Percentiles rank a stretch among this genome's conserved stretches.
Evolutionary conservation across 345 rosid genomes (phyloP).

Genomic region (Pelargonium nanum): DNA sequence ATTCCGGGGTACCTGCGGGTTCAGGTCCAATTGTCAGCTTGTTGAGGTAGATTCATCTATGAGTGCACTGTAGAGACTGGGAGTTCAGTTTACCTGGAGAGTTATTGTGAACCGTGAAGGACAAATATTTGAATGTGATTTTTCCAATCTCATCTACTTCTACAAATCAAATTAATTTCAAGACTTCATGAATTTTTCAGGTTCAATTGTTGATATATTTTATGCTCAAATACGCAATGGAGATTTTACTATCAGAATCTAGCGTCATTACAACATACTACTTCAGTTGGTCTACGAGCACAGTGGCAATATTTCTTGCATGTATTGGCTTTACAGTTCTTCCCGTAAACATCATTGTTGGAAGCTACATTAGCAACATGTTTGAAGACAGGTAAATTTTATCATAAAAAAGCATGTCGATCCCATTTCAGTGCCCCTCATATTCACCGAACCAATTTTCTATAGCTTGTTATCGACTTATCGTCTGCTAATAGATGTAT

Average conservation of each 20-base stretch:
- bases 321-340: constrained; percentile 90
- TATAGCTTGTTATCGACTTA: neutral
- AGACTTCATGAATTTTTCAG: constrained; percentile 21
- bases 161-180: neutral
- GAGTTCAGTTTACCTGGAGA: no score
- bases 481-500: neutral
- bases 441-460: neutral
- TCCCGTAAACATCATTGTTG: constrained; percentile 80
- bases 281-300: constrained; percentile 71
- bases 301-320: constrained; percentile 88
- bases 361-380: constrained; percentile 95
- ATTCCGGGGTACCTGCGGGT: neutral
- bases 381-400: constrained; percentile 81
- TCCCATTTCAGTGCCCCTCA: neutral
- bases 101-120: no score
- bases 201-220: constrained; percentile 94
- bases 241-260: constrained; percentile 85
- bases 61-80: neutral
- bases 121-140: neutral
- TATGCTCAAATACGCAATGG: constrained; percentile 96
- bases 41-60: neutral
- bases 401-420: neutral
- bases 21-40: neutral
- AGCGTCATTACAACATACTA: constrained; percentile 91
- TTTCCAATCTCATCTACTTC: neutral